Percentiles rank a stretch among this genome's conserved stretches.
These are phyloP conservation scores for Colletotrichum tanaceti DNA, from an alignment of 2,329 filamentous ascomycete species.

Conservation along the genomic window DNA sequence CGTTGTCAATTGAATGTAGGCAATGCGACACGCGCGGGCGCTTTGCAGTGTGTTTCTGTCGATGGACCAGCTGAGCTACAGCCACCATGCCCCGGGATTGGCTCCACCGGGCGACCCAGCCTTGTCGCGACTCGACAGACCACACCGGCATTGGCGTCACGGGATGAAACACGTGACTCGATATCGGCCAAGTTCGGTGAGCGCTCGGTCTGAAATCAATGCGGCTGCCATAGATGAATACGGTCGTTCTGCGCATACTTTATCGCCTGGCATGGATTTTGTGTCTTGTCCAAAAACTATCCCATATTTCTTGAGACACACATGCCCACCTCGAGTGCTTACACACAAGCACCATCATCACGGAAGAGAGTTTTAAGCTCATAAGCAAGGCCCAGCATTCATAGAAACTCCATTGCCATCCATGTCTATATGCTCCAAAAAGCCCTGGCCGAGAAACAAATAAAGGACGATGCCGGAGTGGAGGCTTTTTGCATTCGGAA, in stretches of 20 bases:
- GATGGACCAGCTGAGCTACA: slow-evolving; percentile 16
- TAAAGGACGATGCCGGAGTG: slow-evolving; percentile 16
- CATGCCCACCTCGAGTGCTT: neutral
- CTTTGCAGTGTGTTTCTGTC: slow-evolving; percentile 8
- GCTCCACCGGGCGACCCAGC: slow-evolving; percentile 20
- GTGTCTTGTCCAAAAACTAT: neutral
- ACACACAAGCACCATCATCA: neutral
- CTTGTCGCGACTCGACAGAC: slow-evolving; percentile 29
- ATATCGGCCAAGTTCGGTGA: slow-evolving; percentile 2
- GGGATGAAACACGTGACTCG: neutral
- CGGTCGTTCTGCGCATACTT: no score
- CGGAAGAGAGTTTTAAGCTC: neutral
- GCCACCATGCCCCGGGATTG: slow-evolving; percentile 21
- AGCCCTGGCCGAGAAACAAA: slow-evolving; percentile 4
- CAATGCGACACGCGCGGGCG: slow-evolving; percentile 12
- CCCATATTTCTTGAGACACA: neutral
- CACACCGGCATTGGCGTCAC: neutral
- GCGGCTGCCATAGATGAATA: neutral
- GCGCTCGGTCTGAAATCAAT: neutral
- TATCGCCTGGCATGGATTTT: neutral
- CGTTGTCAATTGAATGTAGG: slow-evolving; percentile 15
- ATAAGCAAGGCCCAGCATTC: neutral
- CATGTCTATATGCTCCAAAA: slow-evolving; percentile 30
- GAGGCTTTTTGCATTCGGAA: slow-evolving; percentile 15
- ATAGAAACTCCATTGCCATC: slow-evolving; percentile 34